Evolutionary conservation across 768 basidiomycete genomes (phyloP), one percentile per base, ranked within the genome.

Genomic region (Leucogyrophana mollusca): DNA sequence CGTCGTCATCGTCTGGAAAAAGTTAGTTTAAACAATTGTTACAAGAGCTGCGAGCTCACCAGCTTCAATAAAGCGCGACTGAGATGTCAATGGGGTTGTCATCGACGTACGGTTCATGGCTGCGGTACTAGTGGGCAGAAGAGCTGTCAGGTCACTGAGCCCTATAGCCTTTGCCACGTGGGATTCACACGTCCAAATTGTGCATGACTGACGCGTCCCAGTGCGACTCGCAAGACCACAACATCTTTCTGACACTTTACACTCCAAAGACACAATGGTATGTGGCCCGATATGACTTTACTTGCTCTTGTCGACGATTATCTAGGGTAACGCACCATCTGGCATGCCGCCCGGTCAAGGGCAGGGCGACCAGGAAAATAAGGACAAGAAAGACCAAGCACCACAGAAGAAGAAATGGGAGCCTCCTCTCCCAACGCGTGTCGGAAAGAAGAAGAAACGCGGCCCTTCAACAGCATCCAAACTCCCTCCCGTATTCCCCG

Each of bases 321-420:
- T 51, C 4, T 46, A 91, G 90, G 90, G 90, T 56, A 87, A 92
- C 59, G 66, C 83, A 61, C 76, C 85, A 43, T 91, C 89, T 40
- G 87, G 79, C 46, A 61, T 78, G 40, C 65, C 60, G 0, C 69
- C 70, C 8, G 47, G 69, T 22, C 51, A 73, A 73, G 54, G 73
- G 71, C 64, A 78, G 76, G 66, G 57, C 53, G 58, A 62, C 67
- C 55, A 63, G 48, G 66, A 77, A 42, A 78, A 70, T 71, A 68
- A 73, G 54, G 69, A 73, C 36, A 71, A 75, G 57, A 70, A 69
- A 53, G 58, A 74, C 14, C 74, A 82, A 58, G 80, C 85, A 70
- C 59, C 66, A 10, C 73, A 79, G 63, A 80, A 85, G 70, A 96
- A 97, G 82, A 94, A 95, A 73, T 98, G 94, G 94, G 95, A 98